These are phyloP conservation scores for Capsicum rhomboideum DNA, from an alignment of 257 asterid species.

Conservation along the genomic window DNA sequence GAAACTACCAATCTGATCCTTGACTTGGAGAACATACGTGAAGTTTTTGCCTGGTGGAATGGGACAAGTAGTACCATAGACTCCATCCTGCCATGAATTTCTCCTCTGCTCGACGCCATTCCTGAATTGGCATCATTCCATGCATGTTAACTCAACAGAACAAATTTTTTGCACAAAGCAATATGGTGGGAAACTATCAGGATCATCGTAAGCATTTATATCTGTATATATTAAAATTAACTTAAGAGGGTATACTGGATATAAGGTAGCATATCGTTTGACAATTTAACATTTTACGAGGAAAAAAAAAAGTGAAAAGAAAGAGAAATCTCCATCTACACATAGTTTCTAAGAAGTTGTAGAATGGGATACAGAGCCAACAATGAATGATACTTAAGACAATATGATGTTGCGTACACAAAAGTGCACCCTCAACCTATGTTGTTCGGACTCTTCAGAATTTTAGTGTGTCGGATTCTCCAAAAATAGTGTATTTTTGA, in stretches of 20 bases:
- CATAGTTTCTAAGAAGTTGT: not conserved
- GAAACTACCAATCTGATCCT: conserved; percentile 36
- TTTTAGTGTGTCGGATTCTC: too few relatives aligned
- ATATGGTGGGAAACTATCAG: not conserved
- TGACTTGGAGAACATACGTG: conserved; percentile 31
- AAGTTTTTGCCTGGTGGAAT: conserved; percentile 30
- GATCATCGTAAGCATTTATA: not conserved
- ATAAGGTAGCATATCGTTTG: not conserved
- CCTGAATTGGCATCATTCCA: conserved; percentile 9
- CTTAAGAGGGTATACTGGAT: not conserved
- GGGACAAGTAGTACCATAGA: conserved; percentile 32
- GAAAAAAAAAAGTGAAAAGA: not conserved
- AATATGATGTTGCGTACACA: not conserved
- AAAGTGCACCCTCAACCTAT: too few relatives aligned
- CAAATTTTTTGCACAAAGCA: not conserved
- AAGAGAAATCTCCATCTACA: not conserved
- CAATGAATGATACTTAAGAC: not conserved
- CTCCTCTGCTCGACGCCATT: conserved; percentile 34
- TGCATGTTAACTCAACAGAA: not conserved
- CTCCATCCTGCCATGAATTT: conserved; percentile 43
- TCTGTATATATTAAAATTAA: too few relatives aligned
- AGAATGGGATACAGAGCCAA: not conserved
- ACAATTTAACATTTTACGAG: not conserved
- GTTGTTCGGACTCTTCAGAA: too few relatives aligned
- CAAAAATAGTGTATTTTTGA: too few relatives aligned